Conservation (phyloP, 2,329 filamentous ascomycete species). For the Phialophora chinensis region DNA sequence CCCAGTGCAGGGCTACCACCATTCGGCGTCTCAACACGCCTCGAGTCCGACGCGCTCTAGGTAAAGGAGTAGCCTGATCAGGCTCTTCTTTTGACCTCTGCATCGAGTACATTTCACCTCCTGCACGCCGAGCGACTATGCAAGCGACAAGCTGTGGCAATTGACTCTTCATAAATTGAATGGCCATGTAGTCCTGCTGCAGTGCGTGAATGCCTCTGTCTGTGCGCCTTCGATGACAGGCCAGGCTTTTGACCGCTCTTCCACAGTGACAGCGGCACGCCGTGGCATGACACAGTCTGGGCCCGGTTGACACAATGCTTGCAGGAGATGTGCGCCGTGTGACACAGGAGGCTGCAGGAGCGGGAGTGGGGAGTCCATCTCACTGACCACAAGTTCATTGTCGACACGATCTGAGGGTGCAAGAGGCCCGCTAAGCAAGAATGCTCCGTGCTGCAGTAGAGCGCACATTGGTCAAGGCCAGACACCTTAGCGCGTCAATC, state of each 20-base stretch:
- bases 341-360: slow-evolving; percentile 21
- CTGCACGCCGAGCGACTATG: slow-evolving; percentile 6
- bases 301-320: slow-evolving; percentile 18
- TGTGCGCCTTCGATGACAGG: slow-evolving; percentile 27
- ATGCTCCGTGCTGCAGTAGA: slow-evolving; percentile 14
- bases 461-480: slow-evolving; percentile 16
- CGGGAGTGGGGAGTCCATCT: slow-evolving; percentile 4
- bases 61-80: slow-evolving; percentile 15
- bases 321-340: slow-evolving; percentile 28
- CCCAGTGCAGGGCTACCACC: slow-evolving; percentile 3
- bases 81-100: neutral
- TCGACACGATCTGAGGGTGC: slow-evolving; percentile 24
- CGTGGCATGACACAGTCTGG: slow-evolving; percentile 15
- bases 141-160: slow-evolving; percentile 1
- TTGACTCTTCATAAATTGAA: neutral
- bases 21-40: slow-evolving; percentile 18
- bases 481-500: slow-evolving; percentile 20
- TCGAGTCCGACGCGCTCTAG: slow-evolving; percentile 6
- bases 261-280: slow-evolving; percentile 16
- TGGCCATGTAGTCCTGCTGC: neutral
- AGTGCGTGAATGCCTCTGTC: slow-evolving; percentile 18
- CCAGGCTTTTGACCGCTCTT: slow-evolving; percentile 34
- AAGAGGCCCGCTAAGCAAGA: slow-evolving; percentile 21
- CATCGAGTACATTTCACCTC: neutral
- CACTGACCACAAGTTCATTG: slow-evolving; percentile 15